Evolutionary conservation across 73 alveolate genomes (phyloP).

Genomic region (Blepharisma japonicum): DNA sequence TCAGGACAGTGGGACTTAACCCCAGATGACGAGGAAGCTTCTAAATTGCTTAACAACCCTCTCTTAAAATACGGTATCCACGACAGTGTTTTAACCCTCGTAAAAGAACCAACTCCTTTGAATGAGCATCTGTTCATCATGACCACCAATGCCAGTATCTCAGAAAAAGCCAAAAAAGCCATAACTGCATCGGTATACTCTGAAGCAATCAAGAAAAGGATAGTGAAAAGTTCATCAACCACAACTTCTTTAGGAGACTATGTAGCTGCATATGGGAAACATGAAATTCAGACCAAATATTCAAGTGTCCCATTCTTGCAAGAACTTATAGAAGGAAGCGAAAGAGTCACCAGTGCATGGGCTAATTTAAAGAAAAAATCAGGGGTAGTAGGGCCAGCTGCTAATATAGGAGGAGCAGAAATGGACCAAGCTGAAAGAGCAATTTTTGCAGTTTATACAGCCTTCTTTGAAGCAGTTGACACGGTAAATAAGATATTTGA

Average conservation of each 20-base stretch:
- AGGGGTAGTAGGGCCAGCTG: background rate
- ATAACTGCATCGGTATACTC: background rate
- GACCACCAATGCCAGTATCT: background rate
- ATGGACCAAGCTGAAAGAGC: conserved; percentile 30
- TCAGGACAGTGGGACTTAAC: background rate
- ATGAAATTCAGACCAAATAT: background rate
- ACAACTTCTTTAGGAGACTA: background rate
- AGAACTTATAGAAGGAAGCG: conserved; percentile 16
- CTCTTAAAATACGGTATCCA: conserved; percentile 13
- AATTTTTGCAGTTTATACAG: conserved; percentile 18
- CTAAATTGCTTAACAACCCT: conserved; percentile 9
- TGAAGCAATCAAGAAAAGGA: background rate
- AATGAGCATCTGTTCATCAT: background rate
- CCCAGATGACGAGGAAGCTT: background rate
- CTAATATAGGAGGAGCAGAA: conserved; percentile 12
- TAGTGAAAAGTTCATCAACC: background rate
- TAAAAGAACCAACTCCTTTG: background rate
- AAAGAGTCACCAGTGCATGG: background rate
- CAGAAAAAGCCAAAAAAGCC: background rate
- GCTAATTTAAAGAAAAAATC: conserved; percentile 2
- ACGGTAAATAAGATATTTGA: background rate
- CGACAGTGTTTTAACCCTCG: background rate
- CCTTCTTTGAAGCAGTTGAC: conserved; percentile 22
- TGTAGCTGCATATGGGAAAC: too few relatives aligned
- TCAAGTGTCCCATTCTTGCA: background rate